Base-by-base conservation (phyloP, 2,329 filamentous ascomycete genomes). In the Xylaria multiplex region DNA sequence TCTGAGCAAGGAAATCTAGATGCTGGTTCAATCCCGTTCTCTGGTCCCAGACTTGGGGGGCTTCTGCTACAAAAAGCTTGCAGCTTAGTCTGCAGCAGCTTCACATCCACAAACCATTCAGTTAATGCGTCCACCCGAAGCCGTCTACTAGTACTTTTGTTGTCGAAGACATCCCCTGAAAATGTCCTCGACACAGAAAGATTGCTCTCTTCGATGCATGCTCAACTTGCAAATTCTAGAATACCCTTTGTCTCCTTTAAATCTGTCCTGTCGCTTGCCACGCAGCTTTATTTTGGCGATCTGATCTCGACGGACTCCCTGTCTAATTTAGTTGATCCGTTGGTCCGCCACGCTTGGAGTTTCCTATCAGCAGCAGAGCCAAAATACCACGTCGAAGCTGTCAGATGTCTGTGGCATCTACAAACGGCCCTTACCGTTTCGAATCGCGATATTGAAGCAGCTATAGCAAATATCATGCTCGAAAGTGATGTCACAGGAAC, bases 341-440 rank as follows among this genome's bases (percentile, higher is more conserved):
- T 98, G 24, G 89, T 96, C 16, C 83, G 83, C 1, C 86, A 90
- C 62, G 85, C 95, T 0, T 99, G 96, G 96, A 78, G 82, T 5
- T 93, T 92, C 73, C 80, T 99, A 45, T 92, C 93, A 0, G 90
- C 92, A n/a, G 85, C 89, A 13, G 90, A 90, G 68, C 93, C 94
- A 0, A 97, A 97, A 75, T 96, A 95, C 71, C 96, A 98, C 75
- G 94, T 99, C 37, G 96, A 99, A 80, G 90, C 93, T 19, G 92
- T 96, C 8, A 89, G 92, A 64, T 91, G 89, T 71, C 81, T 99
- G 45, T 97, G 96, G 92, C 89, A 93, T 70, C 81, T 99, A 58
- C 93, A 98, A 72, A 87, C 85, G 27, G 86, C 89, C 0, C 85
- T 97, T 13, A 87, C 90, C 1, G 81, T 85, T 45, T 81, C 85